These are phyloP conservation scores for Candida gorgasii DNA, from an alignment of 805 yeast genomes.

Conservation along the genomic window DNA sequence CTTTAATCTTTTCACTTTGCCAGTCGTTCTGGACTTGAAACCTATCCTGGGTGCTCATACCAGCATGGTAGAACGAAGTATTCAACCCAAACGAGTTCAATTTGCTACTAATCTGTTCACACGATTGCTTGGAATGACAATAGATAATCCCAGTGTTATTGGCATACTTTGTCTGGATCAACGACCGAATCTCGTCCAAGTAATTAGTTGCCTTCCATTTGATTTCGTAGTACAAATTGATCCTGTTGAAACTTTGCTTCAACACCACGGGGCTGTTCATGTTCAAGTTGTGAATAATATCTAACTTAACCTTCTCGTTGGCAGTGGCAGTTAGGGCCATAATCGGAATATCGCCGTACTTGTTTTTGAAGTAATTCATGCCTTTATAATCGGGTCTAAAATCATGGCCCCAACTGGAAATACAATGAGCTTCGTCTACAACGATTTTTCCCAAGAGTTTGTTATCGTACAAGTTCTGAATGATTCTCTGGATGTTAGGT, in stretches of 20 bases:
- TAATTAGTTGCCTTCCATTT: conserved; percentile 59
- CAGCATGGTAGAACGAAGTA: conserved; percentile 87
- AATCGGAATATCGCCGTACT: conserved; percentile 79
- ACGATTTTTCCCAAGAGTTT: conserved; percentile 77
- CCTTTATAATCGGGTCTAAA: conserved; percentile 94
- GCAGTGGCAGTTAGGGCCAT: conserved; percentile 99
- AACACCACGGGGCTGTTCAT: conserved; percentile 62
- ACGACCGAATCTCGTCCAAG: conserved; percentile 58
- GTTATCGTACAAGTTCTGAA: conserved; percentile 55
- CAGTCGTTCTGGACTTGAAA: conserved; percentile 70
- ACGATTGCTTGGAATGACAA: conserved; percentile 85
- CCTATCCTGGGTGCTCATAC: conserved; percentile 82
- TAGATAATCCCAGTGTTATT: conserved; percentile 90
- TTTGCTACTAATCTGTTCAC: conserved; percentile 76
- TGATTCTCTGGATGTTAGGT: conserved; percentile 61
- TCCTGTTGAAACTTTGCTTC: conserved; percentile 90
- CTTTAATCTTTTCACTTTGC: conserved; percentile 72
- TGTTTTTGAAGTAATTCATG: conserved; percentile 66
- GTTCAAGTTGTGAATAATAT: conserved; percentile 76
- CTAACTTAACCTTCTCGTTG: conserved; percentile 82
- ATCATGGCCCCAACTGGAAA: conserved; percentile 98
- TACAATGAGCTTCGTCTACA: conserved; percentile 98
- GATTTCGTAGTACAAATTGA: conserved; percentile 80
- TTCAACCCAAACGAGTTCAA: conserved; percentile 61
- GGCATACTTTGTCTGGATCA: conserved; percentile 48